Evolutionary conservation across 2,329 filamentous ascomycete species (phyloP), one percentile per base, ranked within the genome.

Genomic region (Pseudocercospora ulei): DNA sequence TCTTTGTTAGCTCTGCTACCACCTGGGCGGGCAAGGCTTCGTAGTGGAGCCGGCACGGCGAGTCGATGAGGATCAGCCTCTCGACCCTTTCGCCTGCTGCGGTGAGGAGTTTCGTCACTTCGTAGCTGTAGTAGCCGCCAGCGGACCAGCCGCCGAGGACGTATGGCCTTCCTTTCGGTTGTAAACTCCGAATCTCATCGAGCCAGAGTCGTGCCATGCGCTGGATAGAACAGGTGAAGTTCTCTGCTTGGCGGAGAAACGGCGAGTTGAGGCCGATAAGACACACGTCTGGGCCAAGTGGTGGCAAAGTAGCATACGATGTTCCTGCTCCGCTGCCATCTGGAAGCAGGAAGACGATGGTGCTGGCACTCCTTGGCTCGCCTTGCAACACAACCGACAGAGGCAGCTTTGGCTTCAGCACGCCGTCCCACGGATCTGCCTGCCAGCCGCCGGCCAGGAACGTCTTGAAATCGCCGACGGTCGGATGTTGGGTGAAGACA

Each of bases 101-200:
- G 2, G 31, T 44, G 6, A 57, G 38, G 12, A 54, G 35, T 39
- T 52, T 55, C 5, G 51, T 47, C 9, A 51, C 47, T 41, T 55
- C 56, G 35, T 48, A 83, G 25, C 80, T 78, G 43, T 78, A 76
- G 31, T 83, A 78, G 22, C 81, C 80, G 14, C 81, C 82, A 1
- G 79, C 80, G n/a, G 75, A 82, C 81, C 80, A 86, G 14, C 82
- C 82, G 9, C 75, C 72, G 1, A 85, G 61, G 35, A 71, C 69
- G 60, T 82, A 83, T 0, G 78, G 76, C 37, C 43, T 35, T 0
- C 66, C 65, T 8, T 59, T 57, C 3, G 67, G 63, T 45, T 72
- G 65, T 14, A 66, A 59, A 9, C 63, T 63, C 3, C 61, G 63
- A 5, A 57, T 43, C 27, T 56, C 54, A n/a, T 39, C 38, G 3